Evolutionary conservation across 768 basidiomycete genomes (phyloP).

Genomic region (Calocera viscosa): DNA sequence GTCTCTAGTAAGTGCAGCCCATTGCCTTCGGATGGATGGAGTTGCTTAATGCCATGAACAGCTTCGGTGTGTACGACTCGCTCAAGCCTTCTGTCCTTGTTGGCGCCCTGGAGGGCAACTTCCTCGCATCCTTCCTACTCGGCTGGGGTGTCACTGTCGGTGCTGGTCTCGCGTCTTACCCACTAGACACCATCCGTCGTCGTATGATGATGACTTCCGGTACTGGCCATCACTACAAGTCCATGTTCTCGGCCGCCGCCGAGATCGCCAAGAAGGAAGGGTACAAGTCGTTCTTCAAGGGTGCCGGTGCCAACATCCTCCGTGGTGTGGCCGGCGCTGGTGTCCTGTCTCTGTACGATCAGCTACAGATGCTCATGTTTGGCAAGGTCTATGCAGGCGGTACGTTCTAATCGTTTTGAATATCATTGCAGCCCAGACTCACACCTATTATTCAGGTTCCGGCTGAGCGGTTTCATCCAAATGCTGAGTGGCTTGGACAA

Average conservation of each 20-base stretch:
- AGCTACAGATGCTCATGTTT: constrained; percentile 90
- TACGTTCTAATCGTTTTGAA: constrained; percentile 27
- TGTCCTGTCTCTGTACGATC: constrained; percentile 98
- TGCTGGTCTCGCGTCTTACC: constrained; percentile 97
- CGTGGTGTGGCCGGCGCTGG: constrained; percentile 99
- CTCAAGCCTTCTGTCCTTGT: constrained; percentile 96
- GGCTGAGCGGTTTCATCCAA: constrained; percentile 28
- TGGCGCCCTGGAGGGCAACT: constrained; percentile 87
- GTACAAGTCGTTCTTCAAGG: constrained; percentile 92
- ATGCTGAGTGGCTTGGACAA: not conserved
- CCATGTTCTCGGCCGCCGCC: constrained; percentile 92
- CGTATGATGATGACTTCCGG: constrained; percentile 99
- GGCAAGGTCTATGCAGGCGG: constrained; percentile 99
- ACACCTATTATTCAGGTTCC: constrained; percentile 26
- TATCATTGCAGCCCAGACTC: not conserved
- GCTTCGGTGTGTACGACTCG: constrained; percentile 92
- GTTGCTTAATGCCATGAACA: not conserved
- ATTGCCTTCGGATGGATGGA: not conserved
- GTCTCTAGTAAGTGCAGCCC: constrained; percentile 50
- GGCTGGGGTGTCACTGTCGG: constrained; percentile 99
- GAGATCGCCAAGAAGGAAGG: constrained; percentile 97
- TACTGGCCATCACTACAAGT: constrained; percentile 91
- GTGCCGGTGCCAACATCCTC: constrained; percentile 90
- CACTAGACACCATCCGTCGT: constrained; percentile 93
- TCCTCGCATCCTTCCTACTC: constrained; percentile 91